These are phyloP conservation scores for Xylariomycetidae sp. DNA, from an alignment of 2,329 filamentous ascomycete species.

Conservation along the genomic window DNA sequence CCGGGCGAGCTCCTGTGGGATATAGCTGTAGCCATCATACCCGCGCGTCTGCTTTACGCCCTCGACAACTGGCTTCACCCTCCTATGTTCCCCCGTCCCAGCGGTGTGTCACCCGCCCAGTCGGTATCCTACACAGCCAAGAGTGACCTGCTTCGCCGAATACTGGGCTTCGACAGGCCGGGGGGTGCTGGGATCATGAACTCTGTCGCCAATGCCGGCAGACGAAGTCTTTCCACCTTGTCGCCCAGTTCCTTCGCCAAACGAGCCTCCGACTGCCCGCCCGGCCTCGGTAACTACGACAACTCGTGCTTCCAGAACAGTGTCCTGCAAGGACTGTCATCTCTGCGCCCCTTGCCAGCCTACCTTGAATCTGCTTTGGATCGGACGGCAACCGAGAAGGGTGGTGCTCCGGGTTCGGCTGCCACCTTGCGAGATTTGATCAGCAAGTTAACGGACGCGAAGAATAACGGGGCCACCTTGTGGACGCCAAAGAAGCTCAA, in stretches of 20 bases:
- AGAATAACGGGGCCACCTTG: slow-evolving; percentile 67
- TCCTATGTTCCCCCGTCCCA: slow-evolving; percentile 34
- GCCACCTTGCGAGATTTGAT: slow-evolving; percentile 59
- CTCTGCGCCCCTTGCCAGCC: slow-evolving; percentile 61
- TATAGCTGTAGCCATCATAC: slow-evolving; percentile 49
- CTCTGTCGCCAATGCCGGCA: slow-evolving; percentile 52
- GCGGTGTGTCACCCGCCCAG: slow-evolving; percentile 27
- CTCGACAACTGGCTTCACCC: slow-evolving; percentile 50
- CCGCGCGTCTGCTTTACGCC: slow-evolving; percentile 50
- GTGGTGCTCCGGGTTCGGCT: slow-evolving; percentile 28
- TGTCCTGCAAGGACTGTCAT: slow-evolving; percentile 77
- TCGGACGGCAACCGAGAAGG: slow-evolving; percentile 16
- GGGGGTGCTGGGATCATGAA: slow-evolving; percentile 50
- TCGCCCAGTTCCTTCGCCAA: slow-evolving; percentile 39
- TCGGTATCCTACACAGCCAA: slow-evolving; percentile 50
- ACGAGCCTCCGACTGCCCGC: slow-evolving; percentile 39
- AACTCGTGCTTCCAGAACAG: slow-evolving; percentile 99
- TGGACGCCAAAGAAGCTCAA: slow-evolving; percentile 81
- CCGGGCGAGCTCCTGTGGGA: slow-evolving; percentile 52
- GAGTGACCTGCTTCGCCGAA: slow-evolving; percentile 56
- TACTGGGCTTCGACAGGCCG: slow-evolving; percentile 52
- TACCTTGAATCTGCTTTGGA: slow-evolving; percentile 51
- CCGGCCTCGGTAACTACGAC: slow-evolving; percentile 81
- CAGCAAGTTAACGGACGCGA: slow-evolving; percentile 59
- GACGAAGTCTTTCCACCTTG: slow-evolving; percentile 48